Conservation (phyloP, 208 protist species). For the Trypanosoma melophagium region DNA sequence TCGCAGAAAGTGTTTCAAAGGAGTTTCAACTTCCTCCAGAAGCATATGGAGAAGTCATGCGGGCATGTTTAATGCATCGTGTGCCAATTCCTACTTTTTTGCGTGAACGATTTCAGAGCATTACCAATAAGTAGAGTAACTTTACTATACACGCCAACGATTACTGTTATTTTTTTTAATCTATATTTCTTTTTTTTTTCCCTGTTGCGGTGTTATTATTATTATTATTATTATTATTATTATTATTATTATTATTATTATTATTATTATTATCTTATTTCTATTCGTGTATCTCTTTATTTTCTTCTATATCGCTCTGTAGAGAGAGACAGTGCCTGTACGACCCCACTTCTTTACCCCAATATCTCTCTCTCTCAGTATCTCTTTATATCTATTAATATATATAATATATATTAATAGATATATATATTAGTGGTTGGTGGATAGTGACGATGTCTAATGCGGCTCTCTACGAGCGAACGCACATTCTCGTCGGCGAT, state of each 20-base stretch:
- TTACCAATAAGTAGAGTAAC: not conserved
- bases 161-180: no score
- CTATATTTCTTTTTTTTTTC: constrained; percentile 8
- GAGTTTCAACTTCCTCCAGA: constrained; percentile 29
- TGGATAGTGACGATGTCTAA: constrained; percentile 47
- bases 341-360: no score
- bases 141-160: no score
- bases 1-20: constrained; percentile 16
- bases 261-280: constrained; percentile 2
- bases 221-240: not conserved
- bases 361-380: not conserved
- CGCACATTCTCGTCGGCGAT: constrained; percentile 83
- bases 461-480: constrained; percentile 81
- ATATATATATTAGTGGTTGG: constrained; percentile 1
- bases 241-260: constrained; percentile 7
- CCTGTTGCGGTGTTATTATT: not conserved
- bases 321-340: no score
- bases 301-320: not conserved
- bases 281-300: constrained; percentile 2
- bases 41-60: constrained; percentile 34
- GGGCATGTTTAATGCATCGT: constrained; percentile 32
- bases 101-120: constrained; percentile 13
- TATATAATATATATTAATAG: not conserved
- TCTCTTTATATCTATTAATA: constrained; percentile 1
- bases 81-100: constrained; percentile 25